Conservation (phyloP, 78 protist genomes). For the Pigoraptor vietnamica region DNA sequence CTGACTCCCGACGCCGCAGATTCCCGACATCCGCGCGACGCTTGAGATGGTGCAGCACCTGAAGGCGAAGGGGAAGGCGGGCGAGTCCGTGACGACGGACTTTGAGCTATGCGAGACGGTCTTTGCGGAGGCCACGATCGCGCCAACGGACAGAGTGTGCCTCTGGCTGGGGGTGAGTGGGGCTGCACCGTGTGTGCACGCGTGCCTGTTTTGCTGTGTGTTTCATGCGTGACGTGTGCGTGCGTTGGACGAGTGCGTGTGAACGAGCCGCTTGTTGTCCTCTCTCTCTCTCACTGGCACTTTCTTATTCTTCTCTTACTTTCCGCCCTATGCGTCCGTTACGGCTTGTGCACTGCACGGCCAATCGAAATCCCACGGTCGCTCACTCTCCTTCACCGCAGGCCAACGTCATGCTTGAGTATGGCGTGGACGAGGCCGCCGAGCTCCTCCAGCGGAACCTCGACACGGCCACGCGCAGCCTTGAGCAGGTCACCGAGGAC, state of each 20-base stretch:
- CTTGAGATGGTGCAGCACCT: background rate
- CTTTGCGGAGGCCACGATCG: background rate
- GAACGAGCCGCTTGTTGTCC: too few relatives aligned
- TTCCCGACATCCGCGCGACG: background rate
- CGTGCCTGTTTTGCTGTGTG: background rate
- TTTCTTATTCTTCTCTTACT: too few relatives aligned
- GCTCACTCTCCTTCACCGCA: too few relatives aligned
- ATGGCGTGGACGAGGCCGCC: background rate
- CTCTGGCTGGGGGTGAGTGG: background rate
- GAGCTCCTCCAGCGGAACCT: background rate
- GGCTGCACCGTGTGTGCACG: background rate
- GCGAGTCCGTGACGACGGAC: background rate
- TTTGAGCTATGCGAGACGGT: background rate
- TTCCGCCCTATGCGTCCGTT: too few relatives aligned
- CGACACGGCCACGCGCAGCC: background rate
- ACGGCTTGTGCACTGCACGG: too few relatives aligned
- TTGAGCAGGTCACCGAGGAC: background rate
- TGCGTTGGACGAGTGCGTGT: too few relatives aligned
- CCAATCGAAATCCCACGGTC: too few relatives aligned
- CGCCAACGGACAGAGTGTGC: background rate
- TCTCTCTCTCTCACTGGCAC: too few relatives aligned
- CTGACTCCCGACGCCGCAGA: background rate
- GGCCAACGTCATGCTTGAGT: constrained; percentile 1
- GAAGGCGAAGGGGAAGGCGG: background rate
- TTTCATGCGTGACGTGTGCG: background rate